Percentiles rank a stretch among this genome's conserved stretches.
phyloP scores from a whole-genome alignment of 1,284 basidiomycete species.

The Bjerkandera adusta region DNA sequence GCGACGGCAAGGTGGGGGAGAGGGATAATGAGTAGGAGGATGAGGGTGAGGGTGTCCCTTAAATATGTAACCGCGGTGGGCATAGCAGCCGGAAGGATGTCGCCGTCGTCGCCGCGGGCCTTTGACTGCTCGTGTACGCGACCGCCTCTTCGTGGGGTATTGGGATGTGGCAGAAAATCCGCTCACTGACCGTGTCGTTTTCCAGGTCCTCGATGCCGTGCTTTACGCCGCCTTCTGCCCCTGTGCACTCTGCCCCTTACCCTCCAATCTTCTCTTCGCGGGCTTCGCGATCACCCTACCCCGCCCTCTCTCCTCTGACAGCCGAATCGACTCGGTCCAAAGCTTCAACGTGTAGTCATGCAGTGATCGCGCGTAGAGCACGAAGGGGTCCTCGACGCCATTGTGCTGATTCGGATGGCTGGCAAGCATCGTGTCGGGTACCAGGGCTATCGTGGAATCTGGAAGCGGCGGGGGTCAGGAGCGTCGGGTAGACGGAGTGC shows the following conservation, averaged over 20 bases:
- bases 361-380: constrained; percentile 57
- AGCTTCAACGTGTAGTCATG: constrained; percentile 66
- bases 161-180: neutral
- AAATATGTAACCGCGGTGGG: neutral
- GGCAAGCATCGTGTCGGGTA: constrained; percentile 9
- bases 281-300: neutral
- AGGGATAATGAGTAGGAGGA: neutral
- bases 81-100: neutral
- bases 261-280: neutral
- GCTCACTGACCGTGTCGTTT: neutral
- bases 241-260: neutral
- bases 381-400: constrained; percentile 32
- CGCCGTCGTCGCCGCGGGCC: too few species aligned
- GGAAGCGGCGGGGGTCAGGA: neutral
- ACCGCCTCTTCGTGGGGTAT: neutral
- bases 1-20: too few species aligned
- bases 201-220: neutral
- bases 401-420: constrained; percentile 6
- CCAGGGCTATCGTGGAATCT: neutral
- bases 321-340: constrained; percentile 64
- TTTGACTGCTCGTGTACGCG: too few species aligned
- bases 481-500: neutral
- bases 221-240: neutral
- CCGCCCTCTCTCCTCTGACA: constrained; percentile 52
- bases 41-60: neutral